Evolutionary conservation across 1,284 basidiomycete species (phyloP).

Genomic region (Ganoderma resinaceum): DNA sequence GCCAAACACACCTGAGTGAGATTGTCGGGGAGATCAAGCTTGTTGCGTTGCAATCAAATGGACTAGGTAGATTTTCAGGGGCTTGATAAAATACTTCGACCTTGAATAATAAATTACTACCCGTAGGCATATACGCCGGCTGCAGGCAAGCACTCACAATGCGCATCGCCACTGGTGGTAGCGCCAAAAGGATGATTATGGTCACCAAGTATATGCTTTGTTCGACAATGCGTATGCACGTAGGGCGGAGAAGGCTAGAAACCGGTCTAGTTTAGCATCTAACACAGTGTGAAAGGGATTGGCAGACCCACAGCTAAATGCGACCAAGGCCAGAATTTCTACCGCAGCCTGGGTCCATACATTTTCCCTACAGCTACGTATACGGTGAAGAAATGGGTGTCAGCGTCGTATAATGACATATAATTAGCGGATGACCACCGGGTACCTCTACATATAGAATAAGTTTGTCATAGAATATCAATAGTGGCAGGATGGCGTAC

Average conservation of each 20-base stretch:
- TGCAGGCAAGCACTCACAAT: not conserved
- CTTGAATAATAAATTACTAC: too few relatives aligned
- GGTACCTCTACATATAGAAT: not conserved
- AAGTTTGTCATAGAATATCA: not conserved
- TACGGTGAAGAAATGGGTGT: not conserved
- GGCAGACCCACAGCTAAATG: too few relatives aligned
- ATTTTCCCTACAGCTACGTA: not conserved
- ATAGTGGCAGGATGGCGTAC: too few relatives aligned
- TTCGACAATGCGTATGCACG: not conserved
- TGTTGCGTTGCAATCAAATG: not conserved
- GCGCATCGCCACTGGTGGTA: not conserved
- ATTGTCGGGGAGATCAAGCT: not conserved
- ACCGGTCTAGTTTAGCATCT: not conserved
- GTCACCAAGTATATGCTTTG: not conserved
- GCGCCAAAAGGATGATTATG: not conserved
- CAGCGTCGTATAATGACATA: not conserved
- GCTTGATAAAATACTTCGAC: too few relatives aligned
- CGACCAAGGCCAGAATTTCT: not conserved
- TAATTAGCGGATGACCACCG: not conserved
- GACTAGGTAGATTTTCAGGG: not conserved
- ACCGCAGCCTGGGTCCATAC: not conserved
- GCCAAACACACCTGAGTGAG: not conserved
- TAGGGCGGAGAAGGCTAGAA: not conserved
- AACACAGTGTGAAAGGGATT: not conserved
- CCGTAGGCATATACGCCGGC: not conserved